Evolutionary conservation across 345 rosid species (phyloP), one percentile per base, ranked within the genome.

Genomic region (Garcia nutans): DNA sequence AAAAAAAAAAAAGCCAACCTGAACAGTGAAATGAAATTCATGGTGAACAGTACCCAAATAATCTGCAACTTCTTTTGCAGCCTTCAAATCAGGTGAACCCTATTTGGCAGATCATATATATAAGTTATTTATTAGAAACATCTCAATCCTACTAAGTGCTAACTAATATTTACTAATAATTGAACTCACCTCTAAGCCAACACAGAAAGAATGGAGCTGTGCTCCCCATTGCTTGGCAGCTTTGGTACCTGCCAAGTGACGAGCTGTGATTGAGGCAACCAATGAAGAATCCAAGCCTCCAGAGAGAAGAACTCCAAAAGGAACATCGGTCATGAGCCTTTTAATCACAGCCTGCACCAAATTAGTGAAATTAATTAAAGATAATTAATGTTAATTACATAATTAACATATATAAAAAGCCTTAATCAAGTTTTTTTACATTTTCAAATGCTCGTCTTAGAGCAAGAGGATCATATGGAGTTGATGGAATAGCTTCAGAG

Each of bases 251-350:
- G 82, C 86, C 82, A 92, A 73, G 61, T 81, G 78, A 59, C 97
- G 93, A 80, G 88, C 78, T 24, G 97, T 89, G 64, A 92, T 93
- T 56, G 97, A 80, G 76, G 97, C 97, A 68, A 90, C 97, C 65
- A 90, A 91, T 45, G 97, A 92, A 62, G 97, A 92, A 80, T 92
- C 97, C 74, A 92, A 78, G 72, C 97, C 97, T 85, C 97, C 97
- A 78, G 97, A 92, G 57, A 90, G 83, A 56, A 92, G 94, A 59
- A 92, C 97, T 58, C 97, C 97, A 82, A 92, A 92, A 47, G 97
- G 94, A 26, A 92, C 97, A 84, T 92, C 97, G 3, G 97, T 90
- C 94, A 92, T 92, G 62, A 92, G 93, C 79, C 97, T 82, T 77
- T 90, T 92, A 62, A 85, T 52, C 64, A 92, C 94, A 83, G 97